phyloP scores from a whole-genome alignment of 2,329 filamentous ascomycete genomes.

The Geosmithia flava region DNA sequence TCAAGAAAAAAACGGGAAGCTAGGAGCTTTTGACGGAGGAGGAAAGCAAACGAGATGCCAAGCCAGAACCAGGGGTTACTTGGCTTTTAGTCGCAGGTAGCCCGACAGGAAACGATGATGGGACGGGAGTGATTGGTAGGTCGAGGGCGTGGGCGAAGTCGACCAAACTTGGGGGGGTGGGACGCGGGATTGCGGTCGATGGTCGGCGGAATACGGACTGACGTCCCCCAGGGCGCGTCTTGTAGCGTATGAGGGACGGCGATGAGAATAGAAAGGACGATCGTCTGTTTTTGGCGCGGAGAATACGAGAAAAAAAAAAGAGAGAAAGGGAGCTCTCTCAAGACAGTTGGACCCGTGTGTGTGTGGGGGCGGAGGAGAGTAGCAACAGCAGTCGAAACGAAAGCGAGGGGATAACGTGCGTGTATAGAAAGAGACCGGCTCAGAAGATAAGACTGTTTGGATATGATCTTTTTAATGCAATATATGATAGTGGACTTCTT shows the following conservation, averaged over 20 bases:
- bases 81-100: conserved; percentile 1
- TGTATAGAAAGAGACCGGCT: background rate
- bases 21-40: background rate
- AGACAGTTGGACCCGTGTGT: background rate
- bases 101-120: background rate
- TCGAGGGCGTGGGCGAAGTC: background rate
- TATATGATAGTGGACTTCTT: background rate
- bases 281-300: background rate
- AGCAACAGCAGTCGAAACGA: background rate
- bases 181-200: background rate
- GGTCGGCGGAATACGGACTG: background rate
- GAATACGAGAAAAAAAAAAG: background rate
- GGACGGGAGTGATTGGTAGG: background rate
- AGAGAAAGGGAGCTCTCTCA: background rate
- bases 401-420: background rate
- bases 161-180: background rate
- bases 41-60: background rate
- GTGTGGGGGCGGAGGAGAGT: background rate
- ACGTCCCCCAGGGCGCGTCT: background rate
- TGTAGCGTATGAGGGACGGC: background rate
- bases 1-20: background rate
- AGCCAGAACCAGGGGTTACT: conserved; percentile 1
- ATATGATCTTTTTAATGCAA: background rate
- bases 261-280: background rate
- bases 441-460: background rate